Evolutionary conservation across 106 monocot species (phyloP).

Genomic region (Dioscorea zingiberensis): DNA sequence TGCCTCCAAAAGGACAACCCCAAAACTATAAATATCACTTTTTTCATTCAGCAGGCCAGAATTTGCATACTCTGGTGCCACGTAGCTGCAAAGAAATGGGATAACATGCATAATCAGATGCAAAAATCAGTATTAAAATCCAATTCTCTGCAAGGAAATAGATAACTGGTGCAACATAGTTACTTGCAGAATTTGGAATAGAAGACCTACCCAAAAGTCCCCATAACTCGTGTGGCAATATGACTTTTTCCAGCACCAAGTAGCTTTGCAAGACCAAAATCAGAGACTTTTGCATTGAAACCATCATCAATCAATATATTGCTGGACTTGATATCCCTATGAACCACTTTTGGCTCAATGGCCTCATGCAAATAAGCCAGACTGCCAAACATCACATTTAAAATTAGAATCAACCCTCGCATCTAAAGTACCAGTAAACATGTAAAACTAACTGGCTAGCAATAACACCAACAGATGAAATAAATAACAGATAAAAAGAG

Average conservation of each 20-base stretch:
- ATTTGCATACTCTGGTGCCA: slow-evolving; percentile 76
- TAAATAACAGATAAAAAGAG: too few species aligned
- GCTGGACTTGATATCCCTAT: slow-evolving; percentile 71
- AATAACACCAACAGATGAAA: too few species aligned
- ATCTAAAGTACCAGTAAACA: not conserved
- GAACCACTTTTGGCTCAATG: slow-evolving; percentile 71
- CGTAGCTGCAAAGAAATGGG: slow-evolving; percentile 37
- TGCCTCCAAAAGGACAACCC: slow-evolving; percentile 61
- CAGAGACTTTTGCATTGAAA: slow-evolving; percentile 64
- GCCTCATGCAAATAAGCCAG: slow-evolving; percentile 73
- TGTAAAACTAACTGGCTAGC: too few species aligned
- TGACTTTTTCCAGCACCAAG: slow-evolving; percentile 65
- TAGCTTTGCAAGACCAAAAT: slow-evolving; percentile 70
- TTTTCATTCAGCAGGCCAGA: slow-evolving; percentile 70
- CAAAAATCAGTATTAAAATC: not conserved
- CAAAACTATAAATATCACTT: slow-evolving; percentile 72
- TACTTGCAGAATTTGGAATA: not conserved
- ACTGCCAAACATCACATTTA: slow-evolving; percentile 16
- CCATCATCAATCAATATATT: slow-evolving; percentile 66
- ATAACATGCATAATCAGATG: not conserved
- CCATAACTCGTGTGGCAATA: slow-evolving; percentile 65
- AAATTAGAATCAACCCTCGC: not conserved
- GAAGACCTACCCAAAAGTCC: slow-evolving; percentile 57
- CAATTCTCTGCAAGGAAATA: too few species aligned
- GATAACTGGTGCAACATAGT: not conserved